A percentile compares a stretch with the other conserved stretches of the same genome.
Evolutionary conservation across 163 green algal species (phyloP).

Genomic region (Chlamydomonas reinhardtii): DNA sequence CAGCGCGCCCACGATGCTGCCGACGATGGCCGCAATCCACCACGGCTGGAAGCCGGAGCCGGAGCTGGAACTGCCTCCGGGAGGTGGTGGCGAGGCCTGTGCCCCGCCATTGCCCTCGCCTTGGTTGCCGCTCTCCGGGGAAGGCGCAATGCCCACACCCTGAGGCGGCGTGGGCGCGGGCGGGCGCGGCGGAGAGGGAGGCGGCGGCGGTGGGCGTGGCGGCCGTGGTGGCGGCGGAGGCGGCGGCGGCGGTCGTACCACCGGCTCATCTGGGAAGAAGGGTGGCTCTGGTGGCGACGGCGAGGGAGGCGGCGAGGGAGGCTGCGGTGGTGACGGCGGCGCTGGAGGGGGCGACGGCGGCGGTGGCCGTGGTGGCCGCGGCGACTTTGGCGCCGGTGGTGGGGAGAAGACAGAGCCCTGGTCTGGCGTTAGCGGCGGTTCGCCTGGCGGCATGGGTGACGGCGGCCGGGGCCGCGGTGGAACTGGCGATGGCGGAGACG

Average conservation of each 20-base stretch:
- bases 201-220: neutral
- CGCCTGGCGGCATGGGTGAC: too few relatives aligned
- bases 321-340: too few relatives aligned
- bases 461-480: neutral
- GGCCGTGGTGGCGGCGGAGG: neutral
- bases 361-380: too few relatives aligned
- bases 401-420: too few relatives aligned
- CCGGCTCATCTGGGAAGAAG: neutral
- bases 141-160: neutral
- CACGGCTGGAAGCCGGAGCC: conserved; percentile 22
- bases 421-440: neutral
- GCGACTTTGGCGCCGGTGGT: neutral
- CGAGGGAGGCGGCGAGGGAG: neutral
- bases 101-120: neutral
- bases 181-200: neutral
- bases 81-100: neutral
- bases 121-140: neutral
- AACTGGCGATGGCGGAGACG: neutral
- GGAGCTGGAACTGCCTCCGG: neutral
- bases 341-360: neutral
- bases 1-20: conserved; percentile 2
- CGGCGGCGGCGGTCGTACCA: neutral
- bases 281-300: too few relatives aligned
- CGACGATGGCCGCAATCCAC: conserved; percentile 42
- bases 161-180: conserved; percentile 8